Evolutionary conservation across 306 rosid species (phyloP).

Genomic region (Quercus bicolor): DNA sequence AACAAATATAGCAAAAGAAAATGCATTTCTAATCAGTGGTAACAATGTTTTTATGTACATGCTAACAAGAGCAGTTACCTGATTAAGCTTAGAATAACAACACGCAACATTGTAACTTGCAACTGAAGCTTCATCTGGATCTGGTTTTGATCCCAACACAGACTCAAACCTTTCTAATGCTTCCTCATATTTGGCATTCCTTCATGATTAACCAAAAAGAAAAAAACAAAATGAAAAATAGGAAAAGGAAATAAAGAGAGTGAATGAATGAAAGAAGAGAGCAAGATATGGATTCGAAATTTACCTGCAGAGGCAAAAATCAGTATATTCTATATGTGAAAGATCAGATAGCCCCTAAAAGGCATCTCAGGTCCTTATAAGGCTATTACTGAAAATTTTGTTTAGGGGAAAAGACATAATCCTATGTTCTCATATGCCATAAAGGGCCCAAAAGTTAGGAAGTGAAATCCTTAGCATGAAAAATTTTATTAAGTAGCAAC

Average conservation of each 20-base stretch:
- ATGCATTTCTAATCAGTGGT: not conserved
- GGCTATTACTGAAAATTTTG: not conserved
- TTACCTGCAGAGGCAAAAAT: not conserved
- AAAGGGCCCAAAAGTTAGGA: not conserved
- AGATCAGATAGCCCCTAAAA: not conserved
- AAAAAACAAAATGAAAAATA: not conserved
- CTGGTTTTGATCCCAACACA: slow-evolving; percentile 82
- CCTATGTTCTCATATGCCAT: not conserved
- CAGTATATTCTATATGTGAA: not conserved
- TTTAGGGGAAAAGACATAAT: not conserved
- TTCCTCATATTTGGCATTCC: slow-evolving; percentile 81
- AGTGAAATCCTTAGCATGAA: not conserved
- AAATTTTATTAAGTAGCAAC: not conserved
- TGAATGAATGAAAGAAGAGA: not conserved
- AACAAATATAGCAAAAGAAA: not conserved
- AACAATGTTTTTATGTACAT: not conserved
- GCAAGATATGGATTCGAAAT: not conserved
- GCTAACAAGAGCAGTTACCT: slow-evolving; percentile 42
- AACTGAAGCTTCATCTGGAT: slow-evolving; percentile 64
- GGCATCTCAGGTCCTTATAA: not conserved
- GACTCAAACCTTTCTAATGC: slow-evolving; percentile 88
- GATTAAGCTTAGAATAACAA: slow-evolving; percentile 90
- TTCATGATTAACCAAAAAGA: slow-evolving; percentile 27
- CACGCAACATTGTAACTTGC: slow-evolving; percentile 96
- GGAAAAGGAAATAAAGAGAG: not conserved